Conservation (phyloP, 495 filamentous ascomycete species). For the Schizothecium vesticola region DNA sequence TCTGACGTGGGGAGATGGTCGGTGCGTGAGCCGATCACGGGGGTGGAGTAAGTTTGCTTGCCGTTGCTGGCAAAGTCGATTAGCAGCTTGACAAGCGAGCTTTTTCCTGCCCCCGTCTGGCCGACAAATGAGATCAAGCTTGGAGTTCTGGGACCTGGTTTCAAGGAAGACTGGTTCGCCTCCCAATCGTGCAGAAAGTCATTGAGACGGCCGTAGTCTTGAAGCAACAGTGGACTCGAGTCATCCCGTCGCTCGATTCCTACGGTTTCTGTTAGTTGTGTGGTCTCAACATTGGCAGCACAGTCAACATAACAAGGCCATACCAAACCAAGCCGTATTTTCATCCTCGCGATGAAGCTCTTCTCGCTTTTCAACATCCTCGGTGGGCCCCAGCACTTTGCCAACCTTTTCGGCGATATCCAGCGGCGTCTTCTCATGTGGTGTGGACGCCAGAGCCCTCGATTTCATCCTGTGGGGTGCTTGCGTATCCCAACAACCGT, state of each 20-base stretch:
- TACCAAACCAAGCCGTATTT: conserved; percentile 6
- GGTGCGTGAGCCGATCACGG: not conserved
- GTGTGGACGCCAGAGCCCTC: not conserved
- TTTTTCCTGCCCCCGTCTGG: conserved; percentile 5
- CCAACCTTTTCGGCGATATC: conserved; percentile 2
- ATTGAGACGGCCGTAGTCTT: conserved; percentile 4
- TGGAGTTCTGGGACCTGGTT: not conserved
- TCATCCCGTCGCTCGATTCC: conserved; percentile 3
- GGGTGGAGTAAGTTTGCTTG: conserved; percentile 1
- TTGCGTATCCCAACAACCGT: not conserved
- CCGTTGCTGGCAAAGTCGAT: conserved; percentile 1
- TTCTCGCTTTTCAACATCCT: not conserved
- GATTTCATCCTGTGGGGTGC: not conserved
- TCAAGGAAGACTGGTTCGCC: not conserved
- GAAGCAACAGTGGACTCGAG: not conserved
- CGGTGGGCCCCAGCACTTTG: not conserved
- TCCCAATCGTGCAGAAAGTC: not conserved
- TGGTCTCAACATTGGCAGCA: not conserved
- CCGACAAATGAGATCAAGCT: conserved; percentile 7
- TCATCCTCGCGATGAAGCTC: conserved; percentile 4
- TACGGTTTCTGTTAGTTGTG: not conserved
- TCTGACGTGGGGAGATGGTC: conserved; percentile 4
- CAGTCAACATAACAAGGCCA: not conserved
- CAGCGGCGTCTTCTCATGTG: not conserved
- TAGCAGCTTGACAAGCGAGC: conserved; percentile 3